Conservation (phyloP, 805 yeast genomes). For the Geotrichum ghanense region DNA sequence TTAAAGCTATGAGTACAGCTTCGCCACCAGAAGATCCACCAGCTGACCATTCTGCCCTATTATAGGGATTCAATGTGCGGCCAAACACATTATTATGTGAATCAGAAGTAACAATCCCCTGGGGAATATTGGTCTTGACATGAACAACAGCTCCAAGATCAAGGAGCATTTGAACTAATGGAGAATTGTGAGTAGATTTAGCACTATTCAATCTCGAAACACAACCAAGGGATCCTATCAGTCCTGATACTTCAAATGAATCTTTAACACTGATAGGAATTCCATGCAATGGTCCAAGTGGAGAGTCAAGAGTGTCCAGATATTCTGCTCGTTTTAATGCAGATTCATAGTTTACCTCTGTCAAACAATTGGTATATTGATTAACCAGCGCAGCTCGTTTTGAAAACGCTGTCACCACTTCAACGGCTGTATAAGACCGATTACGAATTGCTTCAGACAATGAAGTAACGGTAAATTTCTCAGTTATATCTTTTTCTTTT, state of each 20-base stretch:
- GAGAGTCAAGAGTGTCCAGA: neutral
- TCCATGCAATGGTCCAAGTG: conserved; percentile 2
- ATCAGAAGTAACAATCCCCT: conserved; percentile 45
- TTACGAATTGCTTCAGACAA: neutral
- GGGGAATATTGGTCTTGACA: conserved; percentile 48
- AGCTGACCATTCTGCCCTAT: conserved; percentile 29
- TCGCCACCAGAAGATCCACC: conserved; percentile 50
- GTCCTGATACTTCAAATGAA: conserved; percentile 44
- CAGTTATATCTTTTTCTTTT: neutral
- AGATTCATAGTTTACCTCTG: neutral
- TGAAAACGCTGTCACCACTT: neutral
- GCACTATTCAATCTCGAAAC: conserved; percentile 25
- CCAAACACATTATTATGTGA: conserved; percentile 36
- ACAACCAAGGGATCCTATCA: conserved; percentile 35
- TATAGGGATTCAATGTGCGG: conserved; percentile 35
- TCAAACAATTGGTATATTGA: conserved; percentile 2
- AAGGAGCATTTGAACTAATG: conserved; percentile 35
- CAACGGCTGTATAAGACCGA: neutral
- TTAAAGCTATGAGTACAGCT: conserved; percentile 34
- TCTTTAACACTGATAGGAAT: conserved; percentile 3
- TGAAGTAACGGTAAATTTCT: neutral
- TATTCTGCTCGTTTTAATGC: neutral
- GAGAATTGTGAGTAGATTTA: conserved; percentile 34
- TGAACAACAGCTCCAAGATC: conserved; percentile 48
- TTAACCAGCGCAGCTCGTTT: conserved; percentile 1